Evolutionary conservation across 2,329 filamentous ascomycete genomes (phyloP).

Genomic region (Capronia americana): DNA sequence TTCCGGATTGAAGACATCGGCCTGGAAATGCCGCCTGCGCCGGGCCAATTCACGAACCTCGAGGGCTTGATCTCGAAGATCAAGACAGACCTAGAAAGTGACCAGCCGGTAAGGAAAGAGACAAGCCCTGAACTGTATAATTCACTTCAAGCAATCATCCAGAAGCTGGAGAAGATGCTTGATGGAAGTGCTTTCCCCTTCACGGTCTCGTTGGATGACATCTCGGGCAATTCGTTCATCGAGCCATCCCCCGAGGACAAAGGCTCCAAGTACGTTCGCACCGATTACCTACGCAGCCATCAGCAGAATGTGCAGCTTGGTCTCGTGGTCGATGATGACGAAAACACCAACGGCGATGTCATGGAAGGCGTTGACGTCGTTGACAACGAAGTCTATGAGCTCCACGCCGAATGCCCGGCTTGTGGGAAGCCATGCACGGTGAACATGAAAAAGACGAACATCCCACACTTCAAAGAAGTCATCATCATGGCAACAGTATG

Average conservation of each 20-base stretch:
- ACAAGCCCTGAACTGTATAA: constrained; percentile 77
- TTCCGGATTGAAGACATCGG: constrained; percentile 91
- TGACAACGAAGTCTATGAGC: constrained; percentile 89
- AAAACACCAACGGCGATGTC: constrained; percentile 52
- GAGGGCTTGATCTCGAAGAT: constrained; percentile 84
- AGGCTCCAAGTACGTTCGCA: constrained; percentile 87
- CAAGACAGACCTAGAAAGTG: constrained; percentile 77
- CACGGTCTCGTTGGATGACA: constrained; percentile 85
- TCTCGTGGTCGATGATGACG: constrained; percentile 59
- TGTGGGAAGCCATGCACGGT: constrained; percentile 86
- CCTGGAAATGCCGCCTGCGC: constrained; percentile 88
- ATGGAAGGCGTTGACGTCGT: constrained; percentile 79
- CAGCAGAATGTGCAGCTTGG: constrained; percentile 89
- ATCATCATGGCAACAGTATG: constrained; percentile 95
- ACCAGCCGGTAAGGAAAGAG: constrained; percentile 81
- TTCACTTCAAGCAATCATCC: constrained; percentile 78
- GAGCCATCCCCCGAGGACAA: constrained; percentile 77
- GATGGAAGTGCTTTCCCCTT: constrained; percentile 82
- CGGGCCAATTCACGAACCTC: constrained; percentile 90
- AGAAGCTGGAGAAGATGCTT: constrained; percentile 77
- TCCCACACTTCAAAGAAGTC: constrained; percentile 97
- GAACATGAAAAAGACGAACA: constrained; percentile 99
- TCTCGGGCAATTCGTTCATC: constrained; percentile 95
- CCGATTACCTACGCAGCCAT: constrained; percentile 79
- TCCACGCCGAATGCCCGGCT: constrained; percentile 89